These are phyloP conservation scores for Monilinia aucupariae DNA, from an alignment of 2,329 filamentous ascomycete species.

Conservation along the genomic window DNA sequence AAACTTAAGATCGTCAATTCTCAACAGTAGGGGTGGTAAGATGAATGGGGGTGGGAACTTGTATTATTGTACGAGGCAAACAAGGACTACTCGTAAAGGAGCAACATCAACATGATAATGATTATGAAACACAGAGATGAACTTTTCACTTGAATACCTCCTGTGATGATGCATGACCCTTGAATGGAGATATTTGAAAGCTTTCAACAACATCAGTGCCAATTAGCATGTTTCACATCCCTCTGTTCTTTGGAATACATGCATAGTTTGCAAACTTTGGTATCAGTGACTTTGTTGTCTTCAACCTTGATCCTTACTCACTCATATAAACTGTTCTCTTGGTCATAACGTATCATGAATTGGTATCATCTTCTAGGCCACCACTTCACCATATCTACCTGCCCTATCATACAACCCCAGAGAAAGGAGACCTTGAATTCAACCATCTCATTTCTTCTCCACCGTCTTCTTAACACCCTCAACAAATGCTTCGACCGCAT, in stretches of 20 bases:
- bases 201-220: too few relatives aligned
- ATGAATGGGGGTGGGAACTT: too few relatives aligned
- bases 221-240: too few relatives aligned
- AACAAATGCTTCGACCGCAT: conserved; percentile 87
- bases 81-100: too few relatives aligned
- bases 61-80: too few relatives aligned
- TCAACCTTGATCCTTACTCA: background rate
- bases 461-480: conserved; percentile 80
- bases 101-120: too few relatives aligned
- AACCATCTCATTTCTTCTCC: conserved; percentile 43
- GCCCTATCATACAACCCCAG: conserved; percentile 4
- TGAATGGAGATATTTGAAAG: too few relatives aligned
- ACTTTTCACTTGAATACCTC: too few relatives aligned
- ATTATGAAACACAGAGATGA: too few relatives aligned
- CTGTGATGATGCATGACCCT: too few relatives aligned
- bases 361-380: background rate
- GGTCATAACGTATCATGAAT: conserved; percentile 10
- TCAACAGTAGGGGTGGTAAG: too few relatives aligned
- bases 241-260: background rate
- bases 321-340: conserved; percentile 22
- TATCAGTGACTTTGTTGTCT: background rate
- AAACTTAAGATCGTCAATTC: too few relatives aligned
- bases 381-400: background rate
- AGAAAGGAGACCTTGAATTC: background rate
- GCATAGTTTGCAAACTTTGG: background rate